Evolutionary conservation across 2,329 filamentous ascomycete genomes (phyloP).

Genomic region (Pestalotiopsis sp.): DNA sequence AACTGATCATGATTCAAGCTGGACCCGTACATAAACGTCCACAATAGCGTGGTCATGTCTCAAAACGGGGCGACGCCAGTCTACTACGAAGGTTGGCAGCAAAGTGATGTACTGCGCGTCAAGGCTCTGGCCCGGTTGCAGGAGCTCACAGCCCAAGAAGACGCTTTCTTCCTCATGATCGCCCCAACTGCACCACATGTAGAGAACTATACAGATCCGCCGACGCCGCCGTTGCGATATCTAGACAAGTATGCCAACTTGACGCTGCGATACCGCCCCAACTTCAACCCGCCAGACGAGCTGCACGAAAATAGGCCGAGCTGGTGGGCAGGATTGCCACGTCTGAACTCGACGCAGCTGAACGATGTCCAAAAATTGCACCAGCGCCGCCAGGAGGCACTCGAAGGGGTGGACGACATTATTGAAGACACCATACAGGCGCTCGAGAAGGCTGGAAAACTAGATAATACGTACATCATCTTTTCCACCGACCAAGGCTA

Average conservation of each 20-base stretch:
- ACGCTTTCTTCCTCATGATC: conserved; percentile 2
- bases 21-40: conserved; percentile 11
- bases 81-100: conserved; percentile 40
- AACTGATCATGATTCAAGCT: background rate
- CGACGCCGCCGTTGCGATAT: background rate
- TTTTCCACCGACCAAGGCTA: conserved; percentile 65
- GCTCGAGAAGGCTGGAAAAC: conserved; percentile 16
- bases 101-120: conserved; percentile 24
- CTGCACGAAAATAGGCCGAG: background rate
- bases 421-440: conserved; percentile 37
- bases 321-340: conserved; percentile 30
- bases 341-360: conserved; percentile 33
- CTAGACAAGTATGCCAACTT: background rate
- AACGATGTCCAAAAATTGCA: conserved; percentile 54
- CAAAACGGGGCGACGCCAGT: background rate
- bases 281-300: conserved; percentile 7
- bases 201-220: background rate
- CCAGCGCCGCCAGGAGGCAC: conserved; percentile 43
- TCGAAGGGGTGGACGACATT: conserved; percentile 47
- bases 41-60: conserved; percentile 9
- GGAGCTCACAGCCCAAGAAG: background rate
- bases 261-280: background rate
- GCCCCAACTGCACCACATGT: conserved; percentile 13
- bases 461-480: conserved; percentile 37
- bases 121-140: background rate